These are phyloP conservation scores for Phytophthora fragariae DNA, from an alignment of 352 stramenopile genomes.

Conservation along the genomic window DNA sequence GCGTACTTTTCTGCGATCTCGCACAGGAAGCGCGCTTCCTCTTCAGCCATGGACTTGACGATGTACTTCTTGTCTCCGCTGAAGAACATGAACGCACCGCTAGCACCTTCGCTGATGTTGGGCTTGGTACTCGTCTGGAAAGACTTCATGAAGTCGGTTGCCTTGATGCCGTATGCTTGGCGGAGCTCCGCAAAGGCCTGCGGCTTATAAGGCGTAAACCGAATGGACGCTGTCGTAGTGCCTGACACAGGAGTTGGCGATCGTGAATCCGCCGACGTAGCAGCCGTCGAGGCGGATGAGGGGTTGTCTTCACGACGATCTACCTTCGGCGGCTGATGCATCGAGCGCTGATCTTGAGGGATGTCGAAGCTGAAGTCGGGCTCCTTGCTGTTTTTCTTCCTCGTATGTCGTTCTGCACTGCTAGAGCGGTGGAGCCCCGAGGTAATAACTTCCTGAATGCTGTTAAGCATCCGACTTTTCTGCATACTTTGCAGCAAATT, in stretches of 20 bases:
- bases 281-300: conserved; percentile 37
- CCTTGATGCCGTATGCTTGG: conserved; percentile 68
- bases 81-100: conserved; percentile 93
- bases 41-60: conserved; percentile 90
- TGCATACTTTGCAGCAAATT: conserved; percentile 34
- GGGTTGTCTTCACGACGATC: conserved; percentile 29
- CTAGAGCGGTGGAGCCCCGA: conserved; percentile 38
- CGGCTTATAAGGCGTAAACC: conserved; percentile 79
- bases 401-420: conserved; percentile 27
- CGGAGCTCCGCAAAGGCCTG: conserved; percentile 83
- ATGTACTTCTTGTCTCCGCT: conserved; percentile 91
- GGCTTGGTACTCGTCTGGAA: conserved; percentile 88
- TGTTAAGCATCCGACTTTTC: conserved; percentile 38
- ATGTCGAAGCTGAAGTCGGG: conserved; percentile 49
- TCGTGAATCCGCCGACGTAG: conserved; percentile 14
- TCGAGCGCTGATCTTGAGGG: conserved; percentile 36
- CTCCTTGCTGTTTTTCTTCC: conserved; percentile 34
- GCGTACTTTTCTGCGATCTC: conserved; percentile 88
- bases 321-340: conserved; percentile 18
- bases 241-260: conserved; percentile 9
- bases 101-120: conserved; percentile 91
- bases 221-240: conserved; percentile 50
- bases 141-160: conserved; percentile 70
- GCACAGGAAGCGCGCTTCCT: conserved; percentile 83
- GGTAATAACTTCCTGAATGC: conserved; percentile 38